Conservation (phyloP, 352 stramenopile genomes). For the Achlya hypogyna region DNA sequence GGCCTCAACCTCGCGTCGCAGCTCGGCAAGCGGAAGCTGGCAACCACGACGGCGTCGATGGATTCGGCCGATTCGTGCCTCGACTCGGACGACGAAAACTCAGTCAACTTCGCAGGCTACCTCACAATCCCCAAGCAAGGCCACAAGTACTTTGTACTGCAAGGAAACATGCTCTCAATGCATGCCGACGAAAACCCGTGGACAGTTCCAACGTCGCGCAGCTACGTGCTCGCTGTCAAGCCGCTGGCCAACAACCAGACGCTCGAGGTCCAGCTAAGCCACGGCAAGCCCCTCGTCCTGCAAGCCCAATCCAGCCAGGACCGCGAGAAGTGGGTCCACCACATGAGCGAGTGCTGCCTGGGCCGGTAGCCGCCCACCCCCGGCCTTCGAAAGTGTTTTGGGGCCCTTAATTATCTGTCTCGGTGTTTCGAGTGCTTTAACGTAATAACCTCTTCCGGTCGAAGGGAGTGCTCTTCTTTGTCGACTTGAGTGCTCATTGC, state of each 20-base stretch:
- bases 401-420: background rate
- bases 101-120: background rate
- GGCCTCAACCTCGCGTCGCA: slow-evolving; percentile 55
- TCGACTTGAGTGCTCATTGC: too few relatives aligned
- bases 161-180: slow-evolving; percentile 74
- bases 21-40: slow-evolving; percentile 64
- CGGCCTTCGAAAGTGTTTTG: background rate
- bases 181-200: slow-evolving; percentile 77
- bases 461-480: too few relatives aligned
- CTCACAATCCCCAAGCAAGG: slow-evolving; percentile 23
- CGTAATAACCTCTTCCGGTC: background rate
- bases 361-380: background rate
- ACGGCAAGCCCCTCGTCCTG: slow-evolving; percentile 60
- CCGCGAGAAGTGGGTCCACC: slow-evolving; percentile 6
- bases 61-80: slow-evolving; percentile 68
- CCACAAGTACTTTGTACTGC: slow-evolving; percentile 61
- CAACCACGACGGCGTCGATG: slow-evolving; percentile 48
- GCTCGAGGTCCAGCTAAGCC: slow-evolving; percentile 58
- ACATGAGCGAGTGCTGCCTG: background rate
- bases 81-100: slow-evolving; percentile 41
- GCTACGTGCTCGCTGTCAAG: slow-evolving; percentile 51
- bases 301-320: slow-evolving; percentile 61
- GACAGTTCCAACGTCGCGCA: slow-evolving; percentile 62
- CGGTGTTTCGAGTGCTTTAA: background rate
- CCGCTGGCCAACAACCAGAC: slow-evolving; percentile 50